Conservation (phyloP, 2,329 filamentous ascomycete genomes). For the Achaetomium macrosporum region DNA sequence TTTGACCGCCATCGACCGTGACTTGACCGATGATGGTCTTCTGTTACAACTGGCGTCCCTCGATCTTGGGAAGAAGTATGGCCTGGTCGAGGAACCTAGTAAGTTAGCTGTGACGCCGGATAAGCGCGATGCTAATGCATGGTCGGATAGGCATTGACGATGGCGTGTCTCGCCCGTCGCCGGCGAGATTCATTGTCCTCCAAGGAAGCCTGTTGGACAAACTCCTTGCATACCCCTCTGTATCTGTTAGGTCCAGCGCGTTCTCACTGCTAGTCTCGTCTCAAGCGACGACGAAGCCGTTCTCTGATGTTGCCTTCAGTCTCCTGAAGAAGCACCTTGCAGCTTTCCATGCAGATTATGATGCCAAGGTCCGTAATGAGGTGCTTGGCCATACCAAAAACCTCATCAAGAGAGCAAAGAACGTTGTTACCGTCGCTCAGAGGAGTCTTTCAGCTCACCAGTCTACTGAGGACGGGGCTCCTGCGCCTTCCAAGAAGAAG, state of each 20-base stretch:
- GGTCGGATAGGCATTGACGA: constrained; percentile 7
- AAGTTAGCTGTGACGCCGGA: constrained; percentile 21
- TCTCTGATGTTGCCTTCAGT: constrained; percentile 55
- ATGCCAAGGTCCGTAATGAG: constrained; percentile 80
- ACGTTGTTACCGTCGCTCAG: constrained; percentile 53
- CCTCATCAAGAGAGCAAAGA: constrained; percentile 69
- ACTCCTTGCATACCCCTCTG: constrained; percentile 51
- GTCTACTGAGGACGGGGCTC: constrained; percentile 26
- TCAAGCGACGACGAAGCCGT: constrained; percentile 65
- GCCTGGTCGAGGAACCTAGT: constrained; percentile 64
- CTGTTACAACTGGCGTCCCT: constrained; percentile 58
- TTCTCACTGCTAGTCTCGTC: constrained; percentile 76
- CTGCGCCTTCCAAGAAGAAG: constrained; percentile 19
- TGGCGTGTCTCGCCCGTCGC: constrained; percentile 16
- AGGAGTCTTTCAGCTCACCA: constrained; percentile 34
- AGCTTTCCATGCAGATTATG: constrained; percentile 73
- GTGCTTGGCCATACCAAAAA: constrained; percentile 68
- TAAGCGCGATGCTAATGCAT: background rate
- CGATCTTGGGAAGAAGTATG: constrained; percentile 64
- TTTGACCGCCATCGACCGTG: constrained; percentile 14
- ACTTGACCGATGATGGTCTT: constrained; percentile 17
- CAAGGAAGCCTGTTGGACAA: constrained; percentile 41
- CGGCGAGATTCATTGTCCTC: constrained; percentile 29
- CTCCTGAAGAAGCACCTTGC: constrained; percentile 61
- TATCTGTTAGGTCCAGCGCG: constrained; percentile 69